Evolutionary conservation across 164 flowering plant genomes (phyloP).

Genomic region (Santalum album): DNA sequence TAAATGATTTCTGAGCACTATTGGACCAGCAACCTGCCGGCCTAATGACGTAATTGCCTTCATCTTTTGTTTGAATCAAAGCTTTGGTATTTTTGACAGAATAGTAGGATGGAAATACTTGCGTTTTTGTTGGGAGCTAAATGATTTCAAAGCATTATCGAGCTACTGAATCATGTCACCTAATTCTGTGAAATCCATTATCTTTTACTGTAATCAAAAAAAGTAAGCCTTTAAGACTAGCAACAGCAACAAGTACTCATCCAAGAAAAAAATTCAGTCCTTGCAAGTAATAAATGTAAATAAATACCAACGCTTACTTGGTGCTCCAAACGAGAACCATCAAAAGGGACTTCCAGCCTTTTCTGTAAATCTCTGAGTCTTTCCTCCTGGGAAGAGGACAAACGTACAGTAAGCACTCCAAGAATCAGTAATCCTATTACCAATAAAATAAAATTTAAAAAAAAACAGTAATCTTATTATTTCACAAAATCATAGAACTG

Average conservation of each 20-base stretch:
- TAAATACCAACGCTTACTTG: constrained; percentile 42
- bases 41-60: too few species aligned
- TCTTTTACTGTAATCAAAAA: background rate
- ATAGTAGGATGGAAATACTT: too few species aligned
- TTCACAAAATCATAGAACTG: too few species aligned
- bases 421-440: too few species aligned
- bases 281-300: background rate
- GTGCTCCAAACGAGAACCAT: constrained; percentile 68
- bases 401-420: background rate
- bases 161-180: background rate
- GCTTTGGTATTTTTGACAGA: too few species aligned
- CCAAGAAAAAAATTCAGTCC: background rate
- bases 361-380: constrained; percentile 55
- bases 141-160: too few species aligned
- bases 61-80: too few species aligned
- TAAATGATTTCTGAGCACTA: too few species aligned
- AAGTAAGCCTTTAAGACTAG: background rate
- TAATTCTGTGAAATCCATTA: background rate
- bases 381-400: constrained; percentile 45
- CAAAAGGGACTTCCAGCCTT: constrained; percentile 78
- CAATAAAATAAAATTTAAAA: too few species aligned
- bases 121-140: too few species aligned
- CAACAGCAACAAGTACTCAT: background rate
- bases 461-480: too few species aligned
- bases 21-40: too few species aligned